These are phyloP conservation scores for Lyophyllum semitale DNA, from an alignment of 768 basidiomycete species.

Conservation along the genomic window DNA sequence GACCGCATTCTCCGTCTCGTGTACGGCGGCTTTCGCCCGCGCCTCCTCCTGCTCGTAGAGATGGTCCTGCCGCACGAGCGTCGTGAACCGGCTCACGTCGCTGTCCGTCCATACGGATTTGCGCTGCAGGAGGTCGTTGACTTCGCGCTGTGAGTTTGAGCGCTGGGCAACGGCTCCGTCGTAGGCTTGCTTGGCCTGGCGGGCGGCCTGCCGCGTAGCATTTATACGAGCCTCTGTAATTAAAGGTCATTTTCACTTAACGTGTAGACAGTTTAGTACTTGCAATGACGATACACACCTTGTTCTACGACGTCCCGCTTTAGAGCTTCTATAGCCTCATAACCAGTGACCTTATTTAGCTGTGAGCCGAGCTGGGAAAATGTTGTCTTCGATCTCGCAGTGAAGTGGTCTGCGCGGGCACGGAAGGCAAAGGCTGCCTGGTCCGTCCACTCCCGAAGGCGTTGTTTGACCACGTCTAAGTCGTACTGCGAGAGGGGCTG, in stretches of 20 bases:
- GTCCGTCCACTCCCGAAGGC: conserved; percentile 53
- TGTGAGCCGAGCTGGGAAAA: conserved; percentile 77
- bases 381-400: conserved; percentile 53
- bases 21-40: conserved; percentile 65
- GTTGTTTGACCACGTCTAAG: conserved; percentile 39
- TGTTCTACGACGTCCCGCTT: conserved; percentile 77
- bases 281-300: conserved; percentile 52
- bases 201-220: conserved; percentile 63
- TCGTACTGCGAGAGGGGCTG: conserved; percentile 22
- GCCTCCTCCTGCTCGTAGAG: conserved; percentile 79
- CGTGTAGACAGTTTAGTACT: neutral
- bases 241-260: conserved; percentile 1
- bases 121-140: conserved; percentile 92
- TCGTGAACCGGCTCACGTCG: conserved; percentile 87
- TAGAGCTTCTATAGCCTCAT: conserved; percentile 83
- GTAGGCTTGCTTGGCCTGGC: conserved; percentile 72
- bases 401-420: conserved; percentile 58
- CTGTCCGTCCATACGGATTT: conserved; percentile 91
- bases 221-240: conserved; percentile 72
- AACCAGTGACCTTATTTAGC: conserved; percentile 89
- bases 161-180: conserved; percentile 79
- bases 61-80: conserved; percentile 89
- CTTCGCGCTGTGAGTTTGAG: conserved; percentile 88
- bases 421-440: conserved; percentile 47
- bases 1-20: conserved; percentile 73